Evolutionary conservation across 306 rosid species (phyloP), one percentile per base, ranked within the genome.

Genomic region (Medicago arabica): DNA sequence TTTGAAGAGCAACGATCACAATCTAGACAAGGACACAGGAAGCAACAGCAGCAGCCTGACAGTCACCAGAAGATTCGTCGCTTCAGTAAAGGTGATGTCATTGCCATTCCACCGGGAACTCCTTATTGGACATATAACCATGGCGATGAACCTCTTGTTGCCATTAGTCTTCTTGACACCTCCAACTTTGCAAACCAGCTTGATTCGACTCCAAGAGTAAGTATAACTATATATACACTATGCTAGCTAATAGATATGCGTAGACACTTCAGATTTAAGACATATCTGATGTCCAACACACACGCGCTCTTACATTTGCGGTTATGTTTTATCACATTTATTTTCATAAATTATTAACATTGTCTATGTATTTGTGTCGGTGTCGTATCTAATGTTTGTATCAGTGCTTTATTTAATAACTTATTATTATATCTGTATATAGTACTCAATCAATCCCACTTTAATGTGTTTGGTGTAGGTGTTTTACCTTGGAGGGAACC

Each of bases 401-500:
- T 31, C 36, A 31, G 36, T 31, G 5, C 36, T 31, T 31, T 31
- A 31, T 3, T 1, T 31, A 31, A 31, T 31, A 31, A 31, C 6
- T 31, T 31, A 31, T 31, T 6, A 31, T 31, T 31, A 31, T 31
- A 31, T 31, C 36, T 31, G 6, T 31, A 31, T 31, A 31, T 31
- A 31, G 36, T 31, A 47, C 6, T 47, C 53, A 14, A 47, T 41
- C 9, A 11, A 66, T 19, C 8, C 1, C n/a, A 23, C 12, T 6
- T 11, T 21, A 14, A 10, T 39, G 49, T 1, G 10, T 8, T n/a
- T 31, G 36, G 6, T 17, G 38, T 10, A 88, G 96, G 83, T 71
- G 28, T 91, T 91, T 82, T 89, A 89, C 39, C 60, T 93, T 3
- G 97, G 88, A 0, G 92, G 90, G 0, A 91, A 87, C 46, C 96